These are phyloP conservation scores for Pythium periplocum DNA, from an alignment of 352 stramenopile species.

Conservation along the genomic window DNA sequence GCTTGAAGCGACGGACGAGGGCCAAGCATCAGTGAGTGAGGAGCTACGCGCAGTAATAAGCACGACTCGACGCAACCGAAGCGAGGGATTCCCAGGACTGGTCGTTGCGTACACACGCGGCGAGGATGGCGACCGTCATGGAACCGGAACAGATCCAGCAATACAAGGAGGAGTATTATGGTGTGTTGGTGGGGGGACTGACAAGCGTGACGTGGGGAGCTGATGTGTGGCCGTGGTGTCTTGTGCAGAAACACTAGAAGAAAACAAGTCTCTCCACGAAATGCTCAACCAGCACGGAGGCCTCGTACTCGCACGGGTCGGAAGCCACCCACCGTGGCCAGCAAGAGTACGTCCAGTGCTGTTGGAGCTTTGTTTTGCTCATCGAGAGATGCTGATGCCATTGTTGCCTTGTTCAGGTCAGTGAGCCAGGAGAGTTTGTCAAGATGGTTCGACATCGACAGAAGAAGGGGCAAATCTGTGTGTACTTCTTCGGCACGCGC, in stretches of 20 bases:
- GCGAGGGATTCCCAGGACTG: neutral
- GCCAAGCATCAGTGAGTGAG: neutral
- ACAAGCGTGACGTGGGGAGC: neutral
- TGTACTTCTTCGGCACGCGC: conserved; percentile 84
- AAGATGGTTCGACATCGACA: conserved; percentile 73
- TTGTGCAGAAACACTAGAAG: conserved; percentile 49
- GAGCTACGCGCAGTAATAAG: neutral
- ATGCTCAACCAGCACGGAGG: conserved; percentile 75
- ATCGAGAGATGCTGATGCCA: neutral
- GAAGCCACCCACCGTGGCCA: conserved; percentile 79
- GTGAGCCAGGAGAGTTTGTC: conserved; percentile 73
- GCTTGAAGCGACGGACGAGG: neutral
- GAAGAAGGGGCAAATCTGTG: conserved; percentile 73
- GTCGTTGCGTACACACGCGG: neutral
- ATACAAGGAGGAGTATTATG: conserved; percentile 29
- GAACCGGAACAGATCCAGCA: conserved; percentile 18
- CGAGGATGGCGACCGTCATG: conserved; percentile 4
- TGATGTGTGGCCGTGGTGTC: neutral
- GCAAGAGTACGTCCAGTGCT: conserved; percentile 40
- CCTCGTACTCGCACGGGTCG: conserved; percentile 70
- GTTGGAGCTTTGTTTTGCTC: conserved; percentile 1
- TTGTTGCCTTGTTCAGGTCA: conserved; percentile 39
- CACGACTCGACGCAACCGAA: neutral
- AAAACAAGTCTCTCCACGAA: conserved; percentile 52
- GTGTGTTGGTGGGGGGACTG: conserved; percentile 8